These are phyloP conservation scores for Lagerstroemia speciosa DNA, from an alignment of 345 rosid genomes.

Conservation along the genomic window DNA sequence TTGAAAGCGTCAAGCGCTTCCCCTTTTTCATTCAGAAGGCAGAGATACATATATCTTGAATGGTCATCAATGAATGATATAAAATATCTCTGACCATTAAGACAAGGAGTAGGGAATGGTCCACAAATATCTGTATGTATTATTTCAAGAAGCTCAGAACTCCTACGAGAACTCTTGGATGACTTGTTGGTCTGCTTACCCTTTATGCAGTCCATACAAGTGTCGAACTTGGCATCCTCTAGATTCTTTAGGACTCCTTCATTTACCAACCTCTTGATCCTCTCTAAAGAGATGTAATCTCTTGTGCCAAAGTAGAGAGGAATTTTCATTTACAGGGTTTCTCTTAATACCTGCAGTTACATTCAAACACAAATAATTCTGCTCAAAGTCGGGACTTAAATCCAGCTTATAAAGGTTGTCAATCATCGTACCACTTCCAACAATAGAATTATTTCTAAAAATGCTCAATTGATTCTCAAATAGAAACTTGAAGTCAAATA, in stretches of 20 bases:
- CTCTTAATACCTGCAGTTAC: background rate
- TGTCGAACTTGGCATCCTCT: too few species aligned
- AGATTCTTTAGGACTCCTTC: too few species aligned
- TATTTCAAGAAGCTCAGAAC: constrained; percentile 7
- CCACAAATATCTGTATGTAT: constrained; percentile 2
- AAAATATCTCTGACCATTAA: too few species aligned
- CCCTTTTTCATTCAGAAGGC: too few species aligned
- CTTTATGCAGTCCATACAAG: too few species aligned
- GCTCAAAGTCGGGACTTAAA: background rate
- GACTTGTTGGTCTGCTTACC: too few species aligned
- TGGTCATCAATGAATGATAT: too few species aligned
- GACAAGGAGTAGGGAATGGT: background rate
- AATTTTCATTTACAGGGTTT: background rate
- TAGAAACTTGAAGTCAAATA: background rate
- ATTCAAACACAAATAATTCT: background rate
- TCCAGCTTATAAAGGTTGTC: background rate
- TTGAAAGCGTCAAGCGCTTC: too few species aligned
- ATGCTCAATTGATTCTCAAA: background rate
- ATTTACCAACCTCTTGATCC: too few species aligned
- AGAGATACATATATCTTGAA: too few species aligned
- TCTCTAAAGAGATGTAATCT: too few species aligned
- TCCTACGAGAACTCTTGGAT: background rate
- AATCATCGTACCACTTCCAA: background rate
- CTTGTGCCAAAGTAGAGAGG: constrained; percentile 3
- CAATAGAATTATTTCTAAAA: background rate